A percentile compares a stretch with the other conserved stretches of the same genome.
Conservation (phyloP, 2,329 filamentous ascomycete species). For the Trichoderma hamatum region DNA sequence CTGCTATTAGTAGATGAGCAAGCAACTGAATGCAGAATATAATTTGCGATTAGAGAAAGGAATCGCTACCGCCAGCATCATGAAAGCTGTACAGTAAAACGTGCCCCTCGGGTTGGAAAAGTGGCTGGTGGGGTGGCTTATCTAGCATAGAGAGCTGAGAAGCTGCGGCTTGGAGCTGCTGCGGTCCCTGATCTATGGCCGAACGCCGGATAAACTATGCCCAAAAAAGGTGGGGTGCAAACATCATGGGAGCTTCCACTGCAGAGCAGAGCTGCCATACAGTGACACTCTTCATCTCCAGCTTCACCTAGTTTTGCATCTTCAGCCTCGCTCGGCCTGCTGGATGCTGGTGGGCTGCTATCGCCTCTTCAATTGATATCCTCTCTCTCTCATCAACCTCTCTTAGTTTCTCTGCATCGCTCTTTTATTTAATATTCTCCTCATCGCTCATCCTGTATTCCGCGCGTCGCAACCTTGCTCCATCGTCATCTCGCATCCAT, state of each 20-base stretch:
- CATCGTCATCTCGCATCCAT: slow-evolving; percentile 28
- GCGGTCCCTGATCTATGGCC: slow-evolving; percentile 23
- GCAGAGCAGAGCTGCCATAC: slow-evolving; percentile 13
- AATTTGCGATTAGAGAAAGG: not conserved
- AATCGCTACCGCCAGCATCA: not conserved
- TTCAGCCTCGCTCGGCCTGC: slow-evolving; percentile 25
- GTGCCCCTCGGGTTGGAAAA: not conserved
- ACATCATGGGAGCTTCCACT: slow-evolving; percentile 28
- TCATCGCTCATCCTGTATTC: slow-evolving; percentile 10
- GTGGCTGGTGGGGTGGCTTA: slow-evolving; percentile 24
- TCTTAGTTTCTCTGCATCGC: not conserved
- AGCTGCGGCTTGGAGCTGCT: slow-evolving; percentile 5
- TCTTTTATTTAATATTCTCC: not conserved
- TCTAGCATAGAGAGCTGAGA: not conserved
- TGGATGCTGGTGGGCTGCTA: slow-evolving; percentile 23
- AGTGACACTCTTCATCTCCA: slow-evolving; percentile 27
- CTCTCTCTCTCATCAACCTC: not conserved
- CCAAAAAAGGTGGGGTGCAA: slow-evolving; percentile 22
- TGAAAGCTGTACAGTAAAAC: not conserved
- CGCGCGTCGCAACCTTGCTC: slow-evolving; percentile 28
- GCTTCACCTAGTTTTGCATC: slow-evolving; percentile 14
- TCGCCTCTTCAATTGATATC: slow-evolving; percentile 26
- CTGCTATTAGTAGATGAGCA: not conserved
- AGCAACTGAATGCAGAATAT: not conserved
- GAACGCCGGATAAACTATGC: slow-evolving; percentile 23